Evolutionary conservation across 2,329 filamentous ascomycete species (phyloP).

Genomic region (Hymenoscyphus infarciens): DNA sequence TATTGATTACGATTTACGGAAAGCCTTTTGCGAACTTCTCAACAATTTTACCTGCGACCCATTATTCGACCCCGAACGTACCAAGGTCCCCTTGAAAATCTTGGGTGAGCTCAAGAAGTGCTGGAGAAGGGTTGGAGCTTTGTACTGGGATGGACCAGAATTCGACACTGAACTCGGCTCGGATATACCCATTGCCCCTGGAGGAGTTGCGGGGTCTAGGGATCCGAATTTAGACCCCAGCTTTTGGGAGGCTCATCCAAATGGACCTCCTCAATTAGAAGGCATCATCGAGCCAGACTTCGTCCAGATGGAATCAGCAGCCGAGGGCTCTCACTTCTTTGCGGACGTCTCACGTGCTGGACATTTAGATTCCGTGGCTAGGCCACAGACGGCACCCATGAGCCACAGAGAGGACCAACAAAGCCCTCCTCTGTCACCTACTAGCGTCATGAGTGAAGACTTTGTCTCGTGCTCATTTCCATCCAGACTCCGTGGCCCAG

Average conservation of each 20-base stretch:
- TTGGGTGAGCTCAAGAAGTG: conserved; percentile 93
- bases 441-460: conserved; percentile 57
- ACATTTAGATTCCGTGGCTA: conserved; percentile 46
- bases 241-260: conserved; percentile 45
- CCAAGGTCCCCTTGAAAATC: conserved; percentile 71
- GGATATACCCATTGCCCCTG: conserved; percentile 68
- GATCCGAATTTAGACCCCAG: conserved; percentile 52
- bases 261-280: conserved; percentile 45
- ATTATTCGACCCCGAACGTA: conserved; percentile 40
- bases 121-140: conserved; percentile 84
- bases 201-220: conserved; percentile 64
- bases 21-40: conserved; percentile 74
- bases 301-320: conserved; percentile 25
- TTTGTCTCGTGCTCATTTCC: conserved; percentile 63
- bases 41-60: conserved; percentile 64
- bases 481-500: conserved; percentile 45
- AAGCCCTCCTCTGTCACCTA: conserved; percentile 47
- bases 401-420: conserved; percentile 10
- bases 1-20: conserved; percentile 67
- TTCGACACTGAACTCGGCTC: conserved; percentile 58
- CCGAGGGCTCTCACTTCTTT: conserved; percentile 41
- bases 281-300: conserved; percentile 38
- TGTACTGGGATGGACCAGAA: conserved; percentile 80
- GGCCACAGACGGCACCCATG: conserved; percentile 27
- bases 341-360: conserved; percentile 46